Base-by-base conservation (phyloP, 139 green algal genomes). In the Astrephomene gubernaculifera region DNA sequence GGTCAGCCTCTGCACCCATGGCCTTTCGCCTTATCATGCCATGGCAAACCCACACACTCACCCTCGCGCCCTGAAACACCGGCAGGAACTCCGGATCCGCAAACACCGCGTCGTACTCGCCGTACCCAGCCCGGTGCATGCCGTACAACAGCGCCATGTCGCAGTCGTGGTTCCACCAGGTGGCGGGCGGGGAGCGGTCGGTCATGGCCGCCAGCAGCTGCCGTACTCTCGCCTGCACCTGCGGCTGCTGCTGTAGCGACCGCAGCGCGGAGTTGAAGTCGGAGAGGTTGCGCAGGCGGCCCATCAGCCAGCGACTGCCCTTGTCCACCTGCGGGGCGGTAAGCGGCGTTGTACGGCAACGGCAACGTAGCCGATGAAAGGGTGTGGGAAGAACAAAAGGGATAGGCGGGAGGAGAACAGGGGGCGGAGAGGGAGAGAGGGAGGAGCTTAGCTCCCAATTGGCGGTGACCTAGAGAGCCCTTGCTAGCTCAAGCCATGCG, bases 261-360 rank as follows among this genome's bases (percentile, higher is more conserved):
- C 35, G 7, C 65, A 78, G 49, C 24, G 43, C 33, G 10, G 35
- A 10, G 52, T 68, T 78, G 36, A 78, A 69, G 65, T 86, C 79
- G 27, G n/a, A 24, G 10, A 86, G 65, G 31, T 43, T 57, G 29
- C 79, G 79, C 25, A 86, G 79, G 25, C 79, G 79, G 4, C 49
- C 63, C 65, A 86, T 41, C 35, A 86, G 79, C 79, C 79, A 86
- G 10, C 43, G 43, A 35, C 35, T 60, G 65, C 65, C 79, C 78
- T 84, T 84, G 36, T 86, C 79, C 6, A 86, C 17, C 65, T 86
- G 54, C n/a, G n/a, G n/a, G n/a, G n/a, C n/a, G n/a, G n/a, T n/a
- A n/a, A n/a, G n/a, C n/a, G n/a, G n/a, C n/a, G n/a, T n/a, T n/a
- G n/a, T n/a, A n/a, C n/a, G n/a, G n/a, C n/a, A n/a, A n/a, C n/a